phyloP scores from a whole-genome alignment of 2,329 filamentous ascomycete species.

The Aureobasidium lini region DNA sequence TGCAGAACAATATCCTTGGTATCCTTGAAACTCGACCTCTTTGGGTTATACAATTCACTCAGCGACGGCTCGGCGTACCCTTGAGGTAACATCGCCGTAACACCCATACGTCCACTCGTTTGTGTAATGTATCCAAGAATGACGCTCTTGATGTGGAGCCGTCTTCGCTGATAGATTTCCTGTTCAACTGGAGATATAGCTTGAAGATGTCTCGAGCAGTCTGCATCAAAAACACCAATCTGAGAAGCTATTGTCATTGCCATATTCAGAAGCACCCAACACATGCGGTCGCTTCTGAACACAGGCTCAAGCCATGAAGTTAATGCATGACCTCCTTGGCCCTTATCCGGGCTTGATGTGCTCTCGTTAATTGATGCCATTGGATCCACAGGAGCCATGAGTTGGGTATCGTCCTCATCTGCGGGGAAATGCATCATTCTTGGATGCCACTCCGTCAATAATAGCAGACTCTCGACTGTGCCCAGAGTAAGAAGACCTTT shows the following conservation, averaged over 20 bases:
- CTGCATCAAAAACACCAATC: slow-evolving; percentile 88
- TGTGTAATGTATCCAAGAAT: slow-evolving; percentile 89
- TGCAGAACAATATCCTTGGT: slow-evolving; percentile 56
- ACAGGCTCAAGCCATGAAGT: slow-evolving; percentile 96
- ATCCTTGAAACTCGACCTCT: slow-evolving; percentile 13
- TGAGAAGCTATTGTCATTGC: slow-evolving; percentile 87
- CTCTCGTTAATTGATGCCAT: slow-evolving; percentile 56
- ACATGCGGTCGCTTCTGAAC: slow-evolving; percentile 87
- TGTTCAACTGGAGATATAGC: slow-evolving; percentile 50
- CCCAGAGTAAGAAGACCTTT: slow-evolving; percentile 79
- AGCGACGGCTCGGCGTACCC: slow-evolving; percentile 31
- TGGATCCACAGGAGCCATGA: slow-evolving; percentile 62
- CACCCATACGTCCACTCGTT: slow-evolving; percentile 83
- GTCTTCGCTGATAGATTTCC: slow-evolving; percentile 67
- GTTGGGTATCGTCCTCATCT: slow-evolving; percentile 57
- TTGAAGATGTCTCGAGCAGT: slow-evolving; percentile 46
- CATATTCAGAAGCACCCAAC: slow-evolving; percentile 93
- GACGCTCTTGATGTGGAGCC: slow-evolving; percentile 73
- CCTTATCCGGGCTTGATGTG: slow-evolving; percentile 36
- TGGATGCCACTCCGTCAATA: slow-evolving; percentile 96
- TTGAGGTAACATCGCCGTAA: slow-evolving; percentile 83
- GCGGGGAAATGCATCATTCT: slow-evolving; percentile 87
- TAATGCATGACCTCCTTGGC: slow-evolving; percentile 75
- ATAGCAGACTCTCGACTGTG: slow-evolving; percentile 87
- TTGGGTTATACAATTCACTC: slow-evolving; percentile 25